phyloP scores from a whole-genome alignment of 805 yeast genomes.

The Blastobotrys terrestris region DNA sequence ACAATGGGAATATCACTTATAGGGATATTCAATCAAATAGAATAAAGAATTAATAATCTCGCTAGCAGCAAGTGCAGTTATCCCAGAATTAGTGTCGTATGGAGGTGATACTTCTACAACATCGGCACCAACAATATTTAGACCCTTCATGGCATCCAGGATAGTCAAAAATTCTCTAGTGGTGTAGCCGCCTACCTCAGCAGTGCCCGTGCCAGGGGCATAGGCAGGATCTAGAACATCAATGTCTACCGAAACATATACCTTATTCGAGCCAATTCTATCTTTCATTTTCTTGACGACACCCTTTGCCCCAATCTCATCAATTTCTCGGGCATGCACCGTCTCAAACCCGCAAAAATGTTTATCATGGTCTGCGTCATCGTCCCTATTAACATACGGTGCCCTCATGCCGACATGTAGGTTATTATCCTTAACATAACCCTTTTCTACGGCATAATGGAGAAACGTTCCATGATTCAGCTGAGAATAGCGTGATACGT shows the following conservation, averaged over 20 bases:
- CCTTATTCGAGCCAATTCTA: constrained; percentile 55
- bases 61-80: constrained; percentile 54
- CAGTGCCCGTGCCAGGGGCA: constrained; percentile 51
- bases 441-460: constrained; percentile 65
- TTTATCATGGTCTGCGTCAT: constrained; percentile 54
- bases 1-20: background rate
- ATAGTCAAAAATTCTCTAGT: constrained; percentile 48
- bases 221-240: constrained; percentile 54
- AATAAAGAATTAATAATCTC: constrained; percentile 34
- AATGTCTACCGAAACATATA: constrained; percentile 38
- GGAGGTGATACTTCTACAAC: constrained; percentile 70
- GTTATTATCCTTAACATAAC: constrained; percentile 43
- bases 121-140: constrained; percentile 66
- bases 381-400: constrained; percentile 43
- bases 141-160: constrained; percentile 52
- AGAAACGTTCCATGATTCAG: constrained; percentile 65
- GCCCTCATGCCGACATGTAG: constrained; percentile 63
- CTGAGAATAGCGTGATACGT: constrained; percentile 49
- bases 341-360: constrained; percentile 51
- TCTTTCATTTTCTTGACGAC: constrained; percentile 46
- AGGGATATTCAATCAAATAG: background rate
- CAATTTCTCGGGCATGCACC: constrained; percentile 62
- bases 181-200: constrained; percentile 50
- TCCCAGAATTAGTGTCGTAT: constrained; percentile 47
- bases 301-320: constrained; percentile 53